Evolutionary conservation across 2,329 filamentous ascomycete species (phyloP).

Genomic region (Penicillium sp.): DNA sequence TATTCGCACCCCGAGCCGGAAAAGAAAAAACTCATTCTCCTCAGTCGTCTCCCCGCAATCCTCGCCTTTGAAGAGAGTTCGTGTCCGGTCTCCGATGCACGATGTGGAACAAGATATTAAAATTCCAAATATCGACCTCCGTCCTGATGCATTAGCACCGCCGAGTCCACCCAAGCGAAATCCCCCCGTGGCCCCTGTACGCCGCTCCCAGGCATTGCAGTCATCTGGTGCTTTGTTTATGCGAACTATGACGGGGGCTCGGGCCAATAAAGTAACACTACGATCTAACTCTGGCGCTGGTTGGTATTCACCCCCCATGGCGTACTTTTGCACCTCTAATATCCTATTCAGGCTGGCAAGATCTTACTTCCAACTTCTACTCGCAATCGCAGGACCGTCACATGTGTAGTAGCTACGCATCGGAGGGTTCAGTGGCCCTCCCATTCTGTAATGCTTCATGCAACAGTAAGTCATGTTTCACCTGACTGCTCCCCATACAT

Average conservation of each 20-base stretch:
- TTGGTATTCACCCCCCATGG: constrained; percentile 23
- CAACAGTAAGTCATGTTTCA: constrained; percentile 53
- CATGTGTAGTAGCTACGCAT: constrained; percentile 42
- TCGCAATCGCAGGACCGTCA: constrained; percentile 56
- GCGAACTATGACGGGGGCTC: constrained; percentile 35
- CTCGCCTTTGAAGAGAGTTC: constrained; percentile 47
- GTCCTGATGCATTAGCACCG: constrained; percentile 17
- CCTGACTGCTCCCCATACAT: constrained; percentile 1
- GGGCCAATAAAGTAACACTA: constrained; percentile 33
- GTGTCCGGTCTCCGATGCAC: constrained; percentile 31
- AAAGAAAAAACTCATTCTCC: constrained; percentile 47
- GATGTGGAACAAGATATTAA: constrained; percentile 30
- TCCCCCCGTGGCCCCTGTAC: constrained; percentile 32
- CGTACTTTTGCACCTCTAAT: constrained; percentile 17
- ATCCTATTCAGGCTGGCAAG: constrained; percentile 51
- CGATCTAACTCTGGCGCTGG: constrained; percentile 39
- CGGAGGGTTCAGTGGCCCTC: constrained; percentile 46
- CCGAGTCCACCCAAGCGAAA: constrained; percentile 21
- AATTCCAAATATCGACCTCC: constrained; percentile 30
- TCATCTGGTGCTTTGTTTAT: constrained; percentile 41
- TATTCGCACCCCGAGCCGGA: constrained; percentile 43
- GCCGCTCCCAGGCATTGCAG: constrained; percentile 37
- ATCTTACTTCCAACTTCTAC: constrained; percentile 60
- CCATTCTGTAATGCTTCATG: constrained; percentile 67
- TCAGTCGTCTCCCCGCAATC: constrained; percentile 49